Percentiles rank a stretch among this genome's conserved stretches.
These are phyloP conservation scores for Russula emetica DNA, from an alignment of 768 basidiomycete genomes.

Conservation along the genomic window DNA sequence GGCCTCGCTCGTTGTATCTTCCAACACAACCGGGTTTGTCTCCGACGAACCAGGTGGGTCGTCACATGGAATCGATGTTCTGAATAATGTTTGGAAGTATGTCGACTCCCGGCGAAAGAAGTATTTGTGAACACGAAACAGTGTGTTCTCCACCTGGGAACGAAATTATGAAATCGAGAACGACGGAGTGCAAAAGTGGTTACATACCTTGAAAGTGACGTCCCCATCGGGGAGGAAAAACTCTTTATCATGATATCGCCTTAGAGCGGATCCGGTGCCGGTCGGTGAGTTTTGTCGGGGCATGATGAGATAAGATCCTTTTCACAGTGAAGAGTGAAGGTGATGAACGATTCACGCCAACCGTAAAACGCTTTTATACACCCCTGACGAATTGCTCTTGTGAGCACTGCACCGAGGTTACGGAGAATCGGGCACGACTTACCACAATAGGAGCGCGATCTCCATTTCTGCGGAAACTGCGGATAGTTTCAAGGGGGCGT, in stretches of 20 bases:
- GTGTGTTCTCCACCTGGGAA: conserved; percentile 52
- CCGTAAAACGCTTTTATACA: conserved; percentile 7
- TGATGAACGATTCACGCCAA: not conserved
- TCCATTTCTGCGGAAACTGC: not conserved
- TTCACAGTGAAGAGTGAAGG: not conserved
- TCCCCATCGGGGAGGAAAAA: conserved; percentile 1
- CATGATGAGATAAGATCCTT: not conserved
- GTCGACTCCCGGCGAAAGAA: conserved; percentile 59
- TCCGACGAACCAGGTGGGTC: conserved; percentile 32
- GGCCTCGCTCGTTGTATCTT: conserved; percentile 29
- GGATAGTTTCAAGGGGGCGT: not conserved
- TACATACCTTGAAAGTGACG: not conserved
- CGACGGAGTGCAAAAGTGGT: not conserved
- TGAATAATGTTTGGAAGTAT: conserved; percentile 38
- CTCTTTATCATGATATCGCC: not conserved
- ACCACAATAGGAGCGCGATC: not conserved
- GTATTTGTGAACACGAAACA: conserved; percentile 59
- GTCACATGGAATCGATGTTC: conserved; percentile 16
- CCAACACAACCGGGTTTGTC: conserved; percentile 32
- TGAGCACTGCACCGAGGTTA: not conserved
- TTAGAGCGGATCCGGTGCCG: rapidly evolving
- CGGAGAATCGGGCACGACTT: not conserved
- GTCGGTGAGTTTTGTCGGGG: not conserved
- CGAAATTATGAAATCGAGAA: not conserved
- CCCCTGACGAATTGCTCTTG: not conserved